Percentiles rank a stretch among this genome's conserved stretches.
phyloP scores from a whole-genome alignment of 1,139 yeast species.

The Taiozyma sp. region DNA sequence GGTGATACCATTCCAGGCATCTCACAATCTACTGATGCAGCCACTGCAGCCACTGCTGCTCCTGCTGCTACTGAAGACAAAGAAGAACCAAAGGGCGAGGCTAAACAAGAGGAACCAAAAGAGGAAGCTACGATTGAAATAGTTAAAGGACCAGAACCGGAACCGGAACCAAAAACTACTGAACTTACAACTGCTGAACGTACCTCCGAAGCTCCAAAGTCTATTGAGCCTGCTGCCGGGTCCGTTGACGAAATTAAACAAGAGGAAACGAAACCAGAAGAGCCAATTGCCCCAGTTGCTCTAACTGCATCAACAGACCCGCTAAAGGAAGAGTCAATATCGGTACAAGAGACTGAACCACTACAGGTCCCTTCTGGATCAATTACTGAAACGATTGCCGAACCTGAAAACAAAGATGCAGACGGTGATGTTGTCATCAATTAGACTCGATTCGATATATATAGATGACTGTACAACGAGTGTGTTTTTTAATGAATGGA shows the following conservation, averaged over 20 bases:
- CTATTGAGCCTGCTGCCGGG: background rate
- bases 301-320: background rate
- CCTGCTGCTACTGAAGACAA: background rate
- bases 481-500: background rate
- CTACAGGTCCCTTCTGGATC: background rate
- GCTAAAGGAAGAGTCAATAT: background rate
- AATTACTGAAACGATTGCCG: background rate
- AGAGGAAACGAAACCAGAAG: background rate
- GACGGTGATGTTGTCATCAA: constrained; percentile 15
- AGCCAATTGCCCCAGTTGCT: background rate
- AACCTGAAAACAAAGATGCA: constrained; percentile 7
- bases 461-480: background rate
- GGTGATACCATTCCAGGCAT: constrained; percentile 48
- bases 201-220: background rate
- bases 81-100: background rate
- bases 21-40: constrained; percentile 22
- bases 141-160: background rate
- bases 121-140: background rate
- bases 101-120: background rate
- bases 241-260: background rate
- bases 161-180: too few relatives aligned
- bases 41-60: background rate
- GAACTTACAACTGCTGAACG: background rate
- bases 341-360: background rate
- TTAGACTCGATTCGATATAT: background rate